Conservation (phyloP, 257 asterid species). For the Pogostemon cablin region DNA sequence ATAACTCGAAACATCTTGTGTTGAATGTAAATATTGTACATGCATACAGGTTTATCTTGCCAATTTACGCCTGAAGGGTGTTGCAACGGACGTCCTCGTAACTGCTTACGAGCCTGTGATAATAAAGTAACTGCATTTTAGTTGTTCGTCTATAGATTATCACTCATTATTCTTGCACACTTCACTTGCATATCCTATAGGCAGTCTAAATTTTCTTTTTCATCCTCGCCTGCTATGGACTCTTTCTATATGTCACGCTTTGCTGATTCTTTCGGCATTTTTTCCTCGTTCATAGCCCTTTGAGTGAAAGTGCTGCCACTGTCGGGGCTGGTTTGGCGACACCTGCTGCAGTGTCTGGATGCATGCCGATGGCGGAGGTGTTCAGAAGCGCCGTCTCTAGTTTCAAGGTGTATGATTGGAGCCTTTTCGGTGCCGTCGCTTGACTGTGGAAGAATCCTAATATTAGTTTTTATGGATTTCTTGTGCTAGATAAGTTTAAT, state of each 20-base stretch:
- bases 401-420: constrained; percentile 84
- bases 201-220: background rate
- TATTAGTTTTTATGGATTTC: background rate
- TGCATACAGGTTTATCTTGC: constrained; percentile 79
- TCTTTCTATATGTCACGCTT: background rate
- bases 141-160: background rate
- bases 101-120: constrained; percentile 84
- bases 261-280: constrained; percentile 23
- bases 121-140: constrained; percentile 59
- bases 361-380: constrained; percentile 75
- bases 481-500: background rate
- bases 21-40: constrained; percentile 11
- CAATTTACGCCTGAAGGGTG: constrained; percentile 90
- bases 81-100: constrained; percentile 71
- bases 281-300: constrained; percentile 48
- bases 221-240: background rate
- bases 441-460: constrained; percentile 25
- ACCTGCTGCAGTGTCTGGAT: constrained; percentile 70
- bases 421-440: constrained; percentile 60
- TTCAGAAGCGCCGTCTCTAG: constrained; percentile 62
- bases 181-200: background rate
- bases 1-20: background rate
- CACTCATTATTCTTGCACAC: background rate
- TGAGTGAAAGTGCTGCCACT: constrained; percentile 81
- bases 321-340: constrained; percentile 76